Evolutionary conservation across 163 green algal species (phyloP).

Genomic region (Coccomyxa subellipsoidea): DNA sequence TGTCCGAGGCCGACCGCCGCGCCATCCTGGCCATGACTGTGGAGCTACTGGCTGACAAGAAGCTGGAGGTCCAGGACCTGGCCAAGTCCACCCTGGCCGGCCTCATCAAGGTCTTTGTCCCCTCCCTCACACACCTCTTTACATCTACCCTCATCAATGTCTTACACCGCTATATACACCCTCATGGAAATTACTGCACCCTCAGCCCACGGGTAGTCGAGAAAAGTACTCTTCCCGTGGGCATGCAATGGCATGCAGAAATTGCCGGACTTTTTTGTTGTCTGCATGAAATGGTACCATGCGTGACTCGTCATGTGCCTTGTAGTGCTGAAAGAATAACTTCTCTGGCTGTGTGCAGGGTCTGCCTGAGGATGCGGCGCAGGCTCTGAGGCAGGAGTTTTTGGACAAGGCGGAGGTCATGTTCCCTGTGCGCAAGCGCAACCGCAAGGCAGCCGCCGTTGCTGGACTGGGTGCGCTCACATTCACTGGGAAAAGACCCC

Average conservation of each 20-base stretch:
- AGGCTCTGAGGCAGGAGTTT: conserved; percentile 22
- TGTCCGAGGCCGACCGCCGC: conserved; percentile 28
- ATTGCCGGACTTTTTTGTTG: not conserved
- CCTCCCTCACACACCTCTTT: not conserved
- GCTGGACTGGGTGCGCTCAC: not conserved
- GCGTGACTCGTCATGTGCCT: too few relatives aligned
- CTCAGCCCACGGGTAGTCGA: not conserved
- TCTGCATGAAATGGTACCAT: too few relatives aligned
- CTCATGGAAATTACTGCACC: not conserved
- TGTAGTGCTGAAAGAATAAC: too few relatives aligned
- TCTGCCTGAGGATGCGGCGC: conserved; percentile 16
- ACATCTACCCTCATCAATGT: too few relatives aligned
- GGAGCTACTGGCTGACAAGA: conserved; percentile 60
- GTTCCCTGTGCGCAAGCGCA: not conserved
- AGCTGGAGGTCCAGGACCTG: conserved; percentile 72
- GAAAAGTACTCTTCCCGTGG: not conserved
- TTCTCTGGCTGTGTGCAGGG: conserved; percentile 43
- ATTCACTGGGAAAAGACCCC: not conserved
- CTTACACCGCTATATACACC: too few relatives aligned
- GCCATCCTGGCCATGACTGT: conserved; percentile 53
- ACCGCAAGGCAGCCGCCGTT: not conserved
- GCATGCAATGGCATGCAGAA: not conserved
- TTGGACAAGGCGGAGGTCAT: conserved; percentile 10
- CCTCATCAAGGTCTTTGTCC: not conserved
- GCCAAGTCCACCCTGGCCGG: conserved; percentile 65